Evolutionary conservation across 2,329 filamentous ascomycete genomes (phyloP), one percentile per base, ranked within the genome.

Genomic region (Arthroderma sp.): DNA sequence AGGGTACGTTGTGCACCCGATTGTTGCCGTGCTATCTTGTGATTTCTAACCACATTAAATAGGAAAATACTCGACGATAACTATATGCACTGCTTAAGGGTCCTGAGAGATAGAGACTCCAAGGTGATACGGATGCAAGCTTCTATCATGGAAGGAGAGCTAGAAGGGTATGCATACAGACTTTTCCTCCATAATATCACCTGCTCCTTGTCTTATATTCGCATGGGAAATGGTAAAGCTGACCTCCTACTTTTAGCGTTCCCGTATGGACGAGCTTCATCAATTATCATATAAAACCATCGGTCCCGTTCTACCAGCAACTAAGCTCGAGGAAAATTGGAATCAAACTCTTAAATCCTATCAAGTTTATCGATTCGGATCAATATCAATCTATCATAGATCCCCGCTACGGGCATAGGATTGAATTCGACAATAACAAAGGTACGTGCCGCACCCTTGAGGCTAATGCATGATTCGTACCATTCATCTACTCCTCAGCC

Each of bases 231-330:
- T 33, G n/a, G 5, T 6, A 43, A 10, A 15, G 22, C 40, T 46
- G n/a, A 46, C 38, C 1, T 34, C 4, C 6, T 7, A 11, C 22
- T 2, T 11, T 11, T 40, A 70, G 68, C 15, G 71, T 73, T 2
- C 76, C 77, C 0, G 71, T 80, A 45, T 80, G 77, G 77, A 80
- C 75, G 2, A 72, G 72, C 0, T 77, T 76, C 48, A 64, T 76
- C 15, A 72, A 70, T 1, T 59, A 68, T 27, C 66, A 70, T 44
- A 58, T 74, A 31, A 59, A 60, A 29, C 61, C 66, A 42, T 64
- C 58, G 4, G n/a, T 30, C 6, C 61, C 60, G 31, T 78, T 74
- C 73, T 64, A 73, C 47, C 66, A 65, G 36, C 60, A 58, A 7
- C 52, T 66, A 1, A 63, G 63, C 1, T 41, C 64, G 1, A 66